Evolutionary conservation across 768 basidiomycete species (phyloP), one percentile per base, ranked within the genome.

Genomic region (Auricularia sp.): DNA sequence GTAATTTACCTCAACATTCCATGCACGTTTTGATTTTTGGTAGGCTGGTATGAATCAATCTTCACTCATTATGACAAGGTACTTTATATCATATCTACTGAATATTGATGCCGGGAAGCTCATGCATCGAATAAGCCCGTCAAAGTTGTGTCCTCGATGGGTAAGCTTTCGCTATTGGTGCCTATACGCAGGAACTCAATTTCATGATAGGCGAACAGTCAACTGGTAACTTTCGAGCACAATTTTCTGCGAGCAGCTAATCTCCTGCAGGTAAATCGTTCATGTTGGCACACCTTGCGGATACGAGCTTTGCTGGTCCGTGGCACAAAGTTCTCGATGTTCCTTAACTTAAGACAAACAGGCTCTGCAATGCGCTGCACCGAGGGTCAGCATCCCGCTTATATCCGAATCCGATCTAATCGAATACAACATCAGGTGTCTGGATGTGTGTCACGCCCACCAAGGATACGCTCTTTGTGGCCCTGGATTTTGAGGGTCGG

Each of bases 381-480:
- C 37, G 79, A 77, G 75, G 61, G 35, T 51, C 16, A 51, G 69
- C 65, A 0, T 37, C 68, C 54, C 61, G 64, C 13, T 62, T 45
- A 51, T 6, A 13, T 21, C 47, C 21, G 18, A 6, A 6, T 6
- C 47, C 18, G 18, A 51, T 5, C 47, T 6, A 14, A 18, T 8
- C 8, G 47, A 42, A 8, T 14, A 42, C 39, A 8, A 8, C 13
- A 6, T 21, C 16, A 74, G 85, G 85, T 4, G 83, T 86, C 1
- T 86, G 85, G 85, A 82, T 86, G 80, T 85, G 84, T 0, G 83
- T 84, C 5, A 85, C 85, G 2, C 86, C 85, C 0, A 85, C 85
- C 0, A 75, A 80, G 59, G 80, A 83, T 29, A 72, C 72, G 0
- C 69, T 87, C 13, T 74, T 87, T 8, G 84, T 87, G 1, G 81